Percentiles rank a stretch among this genome's conserved stretches.
phyloP scores from a whole-genome alignment of 805 yeast genomes.

The Nakazawaea ernobii region DNA sequence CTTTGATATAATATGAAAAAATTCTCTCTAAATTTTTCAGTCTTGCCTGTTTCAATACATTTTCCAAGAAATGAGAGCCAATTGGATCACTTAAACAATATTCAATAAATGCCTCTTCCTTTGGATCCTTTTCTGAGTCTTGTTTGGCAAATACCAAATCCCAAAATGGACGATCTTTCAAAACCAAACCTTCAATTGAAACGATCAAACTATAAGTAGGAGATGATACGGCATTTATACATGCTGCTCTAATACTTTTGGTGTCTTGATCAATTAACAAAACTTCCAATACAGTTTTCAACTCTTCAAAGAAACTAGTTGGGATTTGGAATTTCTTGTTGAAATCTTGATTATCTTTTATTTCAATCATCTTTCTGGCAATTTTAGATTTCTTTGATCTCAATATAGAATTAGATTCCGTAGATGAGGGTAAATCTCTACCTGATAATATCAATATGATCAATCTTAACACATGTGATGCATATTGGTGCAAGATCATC shows the following conservation, averaged over 20 bases:
- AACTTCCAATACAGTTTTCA: slow-evolving; percentile 41
- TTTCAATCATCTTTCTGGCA: slow-evolving; percentile 91
- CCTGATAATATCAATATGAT: slow-evolving; percentile 71
- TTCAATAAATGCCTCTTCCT: slow-evolving; percentile 79
- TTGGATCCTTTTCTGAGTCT: slow-evolving; percentile 43
- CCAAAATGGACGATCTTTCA: slow-evolving; percentile 68
- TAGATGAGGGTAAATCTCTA: slow-evolving; percentile 68
- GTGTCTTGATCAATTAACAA: slow-evolving; percentile 34
- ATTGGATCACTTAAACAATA: slow-evolving; percentile 78
- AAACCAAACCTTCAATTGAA: slow-evolving; percentile 76
- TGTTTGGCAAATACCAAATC: slow-evolving; percentile 51
- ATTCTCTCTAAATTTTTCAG: slow-evolving; percentile 65
- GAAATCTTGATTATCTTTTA: slow-evolving; percentile 71
- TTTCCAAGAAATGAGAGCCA: slow-evolving; percentile 90
- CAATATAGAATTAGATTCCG: slow-evolving; percentile 61
- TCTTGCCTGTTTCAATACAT: slow-evolving; percentile 60
- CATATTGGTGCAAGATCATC: slow-evolving; percentile 73
- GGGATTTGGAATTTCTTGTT: slow-evolving; percentile 67
- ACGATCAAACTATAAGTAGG: slow-evolving; percentile 80
- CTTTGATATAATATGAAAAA: slow-evolving; percentile 65
- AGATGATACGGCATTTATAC: slow-evolving; percentile 77
- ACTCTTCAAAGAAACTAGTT: slow-evolving; percentile 48
- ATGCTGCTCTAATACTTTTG: slow-evolving; percentile 56
- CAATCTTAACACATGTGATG: slow-evolving; percentile 81
- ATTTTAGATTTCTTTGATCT: slow-evolving; percentile 80